A percentile compares a stretch with the other conserved stretches of the same genome.
Conservation (phyloP, 768 basidiomycete species). For the Mycena rosella region DNA sequence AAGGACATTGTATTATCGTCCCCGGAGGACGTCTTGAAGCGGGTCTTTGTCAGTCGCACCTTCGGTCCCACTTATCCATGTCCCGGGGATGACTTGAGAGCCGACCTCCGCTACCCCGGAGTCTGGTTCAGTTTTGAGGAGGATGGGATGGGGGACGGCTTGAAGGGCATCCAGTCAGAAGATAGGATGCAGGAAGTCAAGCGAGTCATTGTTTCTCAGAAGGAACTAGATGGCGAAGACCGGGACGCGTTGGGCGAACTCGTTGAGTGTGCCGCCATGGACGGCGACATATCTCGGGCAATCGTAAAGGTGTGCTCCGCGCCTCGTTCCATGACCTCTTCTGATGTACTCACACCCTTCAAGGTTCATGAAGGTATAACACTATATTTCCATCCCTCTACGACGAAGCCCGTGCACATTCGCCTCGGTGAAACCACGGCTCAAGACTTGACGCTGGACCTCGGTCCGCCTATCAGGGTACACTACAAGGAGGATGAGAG, state of each 20-base stretch:
- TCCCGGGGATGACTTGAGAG: constrained; percentile 49
- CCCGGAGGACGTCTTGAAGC: constrained; percentile 68
- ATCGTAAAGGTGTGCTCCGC: constrained; percentile 68
- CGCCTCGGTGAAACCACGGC: constrained; percentile 81
- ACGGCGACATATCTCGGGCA: constrained; percentile 76
- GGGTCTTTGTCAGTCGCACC: constrained; percentile 74
- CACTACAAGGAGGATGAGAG: constrained; percentile 92
- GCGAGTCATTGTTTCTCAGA: constrained; percentile 79
- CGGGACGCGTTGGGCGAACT: constrained; percentile 84
- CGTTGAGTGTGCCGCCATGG: constrained; percentile 73
- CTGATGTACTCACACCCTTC: constrained; percentile 16
- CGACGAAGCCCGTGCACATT: constrained; percentile 66
- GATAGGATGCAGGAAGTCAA: constrained; percentile 84
- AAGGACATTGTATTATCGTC: constrained; percentile 75
- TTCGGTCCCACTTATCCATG: constrained; percentile 89
- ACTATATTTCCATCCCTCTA: constrained; percentile 73
- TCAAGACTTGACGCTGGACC: constrained; percentile 83
- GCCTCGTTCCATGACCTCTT: neutral
- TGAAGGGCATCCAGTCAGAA: constrained; percentile 66
- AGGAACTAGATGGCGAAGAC: constrained; percentile 65
- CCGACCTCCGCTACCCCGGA: constrained; percentile 85
- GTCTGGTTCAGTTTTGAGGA: constrained; percentile 89
- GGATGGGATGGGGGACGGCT: constrained; percentile 68
- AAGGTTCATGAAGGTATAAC: constrained; percentile 83
- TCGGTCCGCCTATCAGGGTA: constrained; percentile 81